These are phyloP conservation scores for Avena eriantha DNA, from an alignment of 176 grass and related monocot genomes.

Conservation along the genomic window DNA sequence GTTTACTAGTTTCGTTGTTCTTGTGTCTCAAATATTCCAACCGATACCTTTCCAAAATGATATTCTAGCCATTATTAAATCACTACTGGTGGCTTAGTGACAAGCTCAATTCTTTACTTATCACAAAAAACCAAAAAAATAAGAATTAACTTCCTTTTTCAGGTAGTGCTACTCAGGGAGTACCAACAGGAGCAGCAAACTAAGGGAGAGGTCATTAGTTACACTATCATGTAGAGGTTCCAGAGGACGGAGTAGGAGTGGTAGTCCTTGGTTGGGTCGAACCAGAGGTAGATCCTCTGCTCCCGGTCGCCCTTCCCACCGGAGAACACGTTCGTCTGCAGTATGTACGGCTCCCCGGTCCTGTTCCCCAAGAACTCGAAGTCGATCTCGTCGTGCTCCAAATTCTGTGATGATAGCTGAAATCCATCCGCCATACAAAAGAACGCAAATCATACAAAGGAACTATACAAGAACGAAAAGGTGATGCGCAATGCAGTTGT, in stretches of 20 bases:
- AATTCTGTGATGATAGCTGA: slow-evolving; percentile 83
- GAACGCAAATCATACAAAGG: not conserved
- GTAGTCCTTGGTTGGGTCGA: slow-evolving; percentile 79
- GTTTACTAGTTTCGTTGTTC: not conserved
- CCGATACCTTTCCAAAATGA: no score
- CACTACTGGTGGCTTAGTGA: no score
- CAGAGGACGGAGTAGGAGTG: slow-evolving; percentile 89
- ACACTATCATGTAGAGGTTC: slow-evolving; percentile 94
- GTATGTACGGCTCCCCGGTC: slow-evolving; percentile 75
- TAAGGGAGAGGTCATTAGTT: not conserved
- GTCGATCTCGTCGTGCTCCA: slow-evolving; percentile 94
- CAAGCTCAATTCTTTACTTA: no score
- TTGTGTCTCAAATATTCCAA: not conserved
- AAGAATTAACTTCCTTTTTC: not conserved
- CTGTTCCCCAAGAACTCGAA: slow-evolving; percentile 87
- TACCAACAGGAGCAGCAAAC: not conserved
- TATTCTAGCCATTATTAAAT: no score
- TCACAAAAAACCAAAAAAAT: no score
- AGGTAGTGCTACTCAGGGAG: not conserved
- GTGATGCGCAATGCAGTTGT: not conserved
- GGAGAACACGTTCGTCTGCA: slow-evolving; percentile 91
- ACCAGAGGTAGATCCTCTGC: slow-evolving; percentile 94
- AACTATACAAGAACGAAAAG: rapidly evolving
- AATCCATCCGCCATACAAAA: not conserved
- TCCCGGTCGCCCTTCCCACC: slow-evolving; percentile 82